Conservation (phyloP, 192 early-diverging fungal species). For the Hyaloraphidium curvatum region DNA sequence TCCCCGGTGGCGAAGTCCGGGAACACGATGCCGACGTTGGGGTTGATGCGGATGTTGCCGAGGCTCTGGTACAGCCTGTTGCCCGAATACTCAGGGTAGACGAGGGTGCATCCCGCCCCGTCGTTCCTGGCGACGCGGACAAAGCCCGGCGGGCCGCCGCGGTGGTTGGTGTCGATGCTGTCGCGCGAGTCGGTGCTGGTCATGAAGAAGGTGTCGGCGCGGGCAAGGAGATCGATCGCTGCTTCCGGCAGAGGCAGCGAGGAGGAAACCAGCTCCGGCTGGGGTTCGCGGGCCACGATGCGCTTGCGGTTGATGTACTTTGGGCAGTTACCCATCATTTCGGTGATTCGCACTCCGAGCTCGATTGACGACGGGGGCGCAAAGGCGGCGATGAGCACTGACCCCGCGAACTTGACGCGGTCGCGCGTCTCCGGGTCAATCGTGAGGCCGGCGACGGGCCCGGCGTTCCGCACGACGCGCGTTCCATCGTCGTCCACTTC, state of each 20-base stretch:
- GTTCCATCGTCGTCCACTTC: too few relatives aligned
- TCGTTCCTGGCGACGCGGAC: slow-evolving; percentile 3
- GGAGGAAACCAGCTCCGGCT: not conserved
- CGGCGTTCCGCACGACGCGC: too few relatives aligned
- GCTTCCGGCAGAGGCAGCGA: too few relatives aligned
- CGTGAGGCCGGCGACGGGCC: too few relatives aligned
- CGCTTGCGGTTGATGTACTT: slow-evolving; percentile 6
- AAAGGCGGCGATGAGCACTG: too few relatives aligned
- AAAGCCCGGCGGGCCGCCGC: slow-evolving; percentile 11
- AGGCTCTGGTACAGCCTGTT: slow-evolving; percentile 13
- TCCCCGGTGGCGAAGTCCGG: slow-evolving; percentile 11
- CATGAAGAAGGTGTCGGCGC: too few relatives aligned
- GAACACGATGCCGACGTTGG: slow-evolving; percentile 7
- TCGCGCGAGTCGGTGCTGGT: too few relatives aligned
- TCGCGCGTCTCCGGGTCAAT: too few relatives aligned
- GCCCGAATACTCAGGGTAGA: slow-evolving; percentile 12
- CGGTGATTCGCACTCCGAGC: not conserved
- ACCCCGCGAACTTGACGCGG: too few relatives aligned
- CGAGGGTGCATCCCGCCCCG: not conserved
- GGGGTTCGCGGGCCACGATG: not conserved
- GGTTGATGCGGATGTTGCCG: slow-evolving; percentile 9
- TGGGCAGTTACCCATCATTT: slow-evolving; percentile 14
- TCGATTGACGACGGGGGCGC: too few relatives aligned
- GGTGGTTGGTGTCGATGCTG: slow-evolving; percentile 12
- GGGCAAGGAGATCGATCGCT: too few relatives aligned